Evolutionary conservation across 495 filamentous ascomycete species (phyloP).

Genomic region (Trichoderma reesei): DNA sequence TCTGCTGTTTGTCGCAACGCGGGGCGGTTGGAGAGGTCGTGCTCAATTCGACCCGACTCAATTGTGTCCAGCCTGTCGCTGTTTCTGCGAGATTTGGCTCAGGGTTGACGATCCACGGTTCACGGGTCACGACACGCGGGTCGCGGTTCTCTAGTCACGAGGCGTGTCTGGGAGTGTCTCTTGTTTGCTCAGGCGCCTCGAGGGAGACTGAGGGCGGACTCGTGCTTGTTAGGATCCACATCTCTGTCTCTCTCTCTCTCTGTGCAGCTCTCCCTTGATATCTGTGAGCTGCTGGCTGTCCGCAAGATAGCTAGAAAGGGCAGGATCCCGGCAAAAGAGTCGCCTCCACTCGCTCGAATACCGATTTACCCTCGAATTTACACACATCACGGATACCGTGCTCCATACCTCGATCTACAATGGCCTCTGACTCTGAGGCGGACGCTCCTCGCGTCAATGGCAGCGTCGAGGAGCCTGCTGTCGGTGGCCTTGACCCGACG

Average conservation of each 20-base stretch:
- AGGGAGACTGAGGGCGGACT: not conserved
- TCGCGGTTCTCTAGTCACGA: not conserved
- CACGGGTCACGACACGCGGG: not conserved
- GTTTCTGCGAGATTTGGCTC: too few relatives aligned
- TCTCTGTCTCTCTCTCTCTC: not conserved
- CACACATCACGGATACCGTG: not conserved
- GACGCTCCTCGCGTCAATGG: conserved; percentile 19
- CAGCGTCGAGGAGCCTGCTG: conserved; percentile 16
- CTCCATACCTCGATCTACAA: not conserved
- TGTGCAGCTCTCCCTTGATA: not conserved
- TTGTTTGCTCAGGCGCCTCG: not conserved
- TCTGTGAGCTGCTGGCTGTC: not conserved
- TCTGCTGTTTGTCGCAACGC: too few relatives aligned
- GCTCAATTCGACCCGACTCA: too few relatives aligned
- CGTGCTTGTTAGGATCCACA: not conserved
- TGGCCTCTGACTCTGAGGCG: conserved; percentile 19
- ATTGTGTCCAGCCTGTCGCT: too few relatives aligned
- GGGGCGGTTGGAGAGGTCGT: too few relatives aligned
- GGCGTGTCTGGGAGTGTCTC: not conserved
- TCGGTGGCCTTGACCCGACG: conserved; percentile 25
- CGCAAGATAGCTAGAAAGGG: not conserved
- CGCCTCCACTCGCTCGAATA: not conserved
- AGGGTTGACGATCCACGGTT: too few relatives aligned
- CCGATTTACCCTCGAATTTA: not conserved
- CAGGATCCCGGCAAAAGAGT: too few relatives aligned